A percentile compares a stretch with the other conserved stretches of the same genome.
phyloP scores from a whole-genome alignment of 1,284 basidiomycete species.

The Sparassis latifolia region DNA sequence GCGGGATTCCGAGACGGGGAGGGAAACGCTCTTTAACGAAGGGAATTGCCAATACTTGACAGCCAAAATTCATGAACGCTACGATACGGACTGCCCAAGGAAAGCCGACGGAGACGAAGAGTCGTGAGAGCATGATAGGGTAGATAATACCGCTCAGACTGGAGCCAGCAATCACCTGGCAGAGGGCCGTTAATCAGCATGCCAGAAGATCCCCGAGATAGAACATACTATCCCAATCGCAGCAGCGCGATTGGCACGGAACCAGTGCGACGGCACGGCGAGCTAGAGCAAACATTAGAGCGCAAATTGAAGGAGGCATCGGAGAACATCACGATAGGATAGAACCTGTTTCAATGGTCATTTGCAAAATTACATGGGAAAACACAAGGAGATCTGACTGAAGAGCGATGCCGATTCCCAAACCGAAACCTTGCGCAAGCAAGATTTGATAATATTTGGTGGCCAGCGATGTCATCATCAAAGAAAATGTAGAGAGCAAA shows the following conservation, averaged over 20 bases:
- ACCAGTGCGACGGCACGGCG: too few species aligned
- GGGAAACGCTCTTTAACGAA: constrained; percentile 1
- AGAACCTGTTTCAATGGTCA: too few species aligned
- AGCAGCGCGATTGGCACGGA: too few species aligned
- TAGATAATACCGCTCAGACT: constrained; percentile 4
- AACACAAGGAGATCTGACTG: constrained; percentile 35
- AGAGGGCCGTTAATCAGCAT: background rate
- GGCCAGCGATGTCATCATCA: constrained; percentile 31
- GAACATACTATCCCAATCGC: too few species aligned
- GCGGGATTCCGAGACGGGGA: background rate
- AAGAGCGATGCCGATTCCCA: constrained; percentile 36
- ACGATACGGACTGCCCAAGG: constrained; percentile 8
- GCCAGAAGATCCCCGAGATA: too few species aligned
- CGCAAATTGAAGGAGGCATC: too few species aligned
- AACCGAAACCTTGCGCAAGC: constrained; percentile 31
- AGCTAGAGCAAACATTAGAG: too few species aligned
- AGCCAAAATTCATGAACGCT: constrained; percentile 6
- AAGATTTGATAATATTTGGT: constrained; percentile 13
- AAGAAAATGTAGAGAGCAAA: constrained; percentile 28
- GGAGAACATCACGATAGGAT: too few species aligned
- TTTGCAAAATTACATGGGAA: constrained; percentile 8
- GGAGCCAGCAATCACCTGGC: constrained; percentile 1
- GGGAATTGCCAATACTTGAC: constrained; percentile 1
- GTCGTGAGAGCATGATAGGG: constrained; percentile 4
- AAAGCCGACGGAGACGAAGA: constrained; percentile 6